A percentile compares a stretch with the other conserved stretches of the same genome.
These are phyloP conservation scores for Acidiella bohemica DNA, from an alignment of 495 filamentous ascomycete genomes.

Conservation along the genomic window DNA sequence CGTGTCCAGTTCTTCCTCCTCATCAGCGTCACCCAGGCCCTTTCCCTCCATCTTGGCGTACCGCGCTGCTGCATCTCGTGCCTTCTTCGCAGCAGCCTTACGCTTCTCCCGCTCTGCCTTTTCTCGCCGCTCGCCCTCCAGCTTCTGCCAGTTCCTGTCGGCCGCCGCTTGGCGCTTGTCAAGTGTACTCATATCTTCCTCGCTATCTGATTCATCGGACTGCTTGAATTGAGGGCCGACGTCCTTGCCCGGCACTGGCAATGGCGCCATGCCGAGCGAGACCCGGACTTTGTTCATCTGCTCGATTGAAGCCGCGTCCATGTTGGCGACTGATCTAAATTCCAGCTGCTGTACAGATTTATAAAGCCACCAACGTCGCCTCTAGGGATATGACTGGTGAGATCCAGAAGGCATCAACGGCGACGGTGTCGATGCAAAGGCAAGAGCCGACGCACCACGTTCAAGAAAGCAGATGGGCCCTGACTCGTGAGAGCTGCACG, in stretches of 20 bases:
- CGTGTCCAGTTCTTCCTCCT: slow-evolving; percentile 62
- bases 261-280: slow-evolving; percentile 77
- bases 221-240: slow-evolving; percentile 49
- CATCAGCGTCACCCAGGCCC: slow-evolving; percentile 61
- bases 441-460: no score
- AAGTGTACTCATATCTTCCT: slow-evolving; percentile 60
- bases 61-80: slow-evolving; percentile 66
- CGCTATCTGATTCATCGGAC: slow-evolving; percentile 34
- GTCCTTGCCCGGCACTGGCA: slow-evolving; percentile 59
- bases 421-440: no score
- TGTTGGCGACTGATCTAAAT: slow-evolving; percentile 6
- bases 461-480: not conserved
- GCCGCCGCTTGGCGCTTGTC: slow-evolving; percentile 66
- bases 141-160: slow-evolving; percentile 58
- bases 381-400: no score
- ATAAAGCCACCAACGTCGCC: no score
- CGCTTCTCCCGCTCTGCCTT: slow-evolving; percentile 67
- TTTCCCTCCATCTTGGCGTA: slow-evolving; percentile 62
- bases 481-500: not conserved
- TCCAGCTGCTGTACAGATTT: not conserved
- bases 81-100: slow-evolving; percentile 70
- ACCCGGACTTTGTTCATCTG: slow-evolving; percentile 87
- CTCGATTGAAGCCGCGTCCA: slow-evolving; percentile 44
- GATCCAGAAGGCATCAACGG: no score
- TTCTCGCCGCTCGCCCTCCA: slow-evolving; percentile 46